Base-by-base conservation (phyloP, 1,139 yeast species). In the Candida pseudocylindracea region DNA sequence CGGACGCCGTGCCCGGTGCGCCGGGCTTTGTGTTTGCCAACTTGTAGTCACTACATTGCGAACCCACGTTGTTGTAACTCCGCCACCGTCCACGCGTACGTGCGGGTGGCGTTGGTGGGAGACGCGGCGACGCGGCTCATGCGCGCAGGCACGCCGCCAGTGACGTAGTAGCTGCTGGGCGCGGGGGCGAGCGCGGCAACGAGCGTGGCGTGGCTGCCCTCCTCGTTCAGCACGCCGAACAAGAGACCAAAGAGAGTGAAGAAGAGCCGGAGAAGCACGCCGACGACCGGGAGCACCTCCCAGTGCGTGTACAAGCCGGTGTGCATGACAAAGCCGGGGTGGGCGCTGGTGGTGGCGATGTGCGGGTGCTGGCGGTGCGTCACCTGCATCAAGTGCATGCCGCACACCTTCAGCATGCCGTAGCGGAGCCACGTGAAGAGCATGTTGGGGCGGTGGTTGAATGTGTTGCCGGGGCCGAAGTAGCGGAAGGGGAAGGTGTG, bases 1-100 rank as follows among this genome's bases (percentile, higher is more conserved):
- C 79, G 39, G 65, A 66, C 40, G 91, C 98, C 28, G 72, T 79
- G 38, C 98, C 98, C 33, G 98, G 98, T 38, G 67, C 68, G 44
- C 98, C 98, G 30, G 94, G 93, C 46, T 71, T 88, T 45, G 53
- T 71, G 42, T 64, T 88, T 44, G 67, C 57, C 44, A 85, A 85
- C 48, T 49, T 67, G 11, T 31, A 31, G 12, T 9, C 9, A 25
- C 9, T 4, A 15, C 6, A 15, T 4, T 4, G 6, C 6, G 20
- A 15, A 15, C 6, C 20, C 20, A 15, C 20, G 20, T 15, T 15
- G 20, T 15, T 15, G 20, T 36, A 80, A 50, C 44, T 74, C 65
- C 33, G 59, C 63, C 6, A 70, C 63, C 0, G 92, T 74, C 93
- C 93, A 79, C n/a, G 70, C 67, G 88, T 92, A 80, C 12, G 80